Percentiles rank a stretch among this genome's conserved stretches.
These are phyloP conservation scores for Podaxis sp. DNA, from an alignment of 768 basidiomycete genomes.

Conservation along the genomic window DNA sequence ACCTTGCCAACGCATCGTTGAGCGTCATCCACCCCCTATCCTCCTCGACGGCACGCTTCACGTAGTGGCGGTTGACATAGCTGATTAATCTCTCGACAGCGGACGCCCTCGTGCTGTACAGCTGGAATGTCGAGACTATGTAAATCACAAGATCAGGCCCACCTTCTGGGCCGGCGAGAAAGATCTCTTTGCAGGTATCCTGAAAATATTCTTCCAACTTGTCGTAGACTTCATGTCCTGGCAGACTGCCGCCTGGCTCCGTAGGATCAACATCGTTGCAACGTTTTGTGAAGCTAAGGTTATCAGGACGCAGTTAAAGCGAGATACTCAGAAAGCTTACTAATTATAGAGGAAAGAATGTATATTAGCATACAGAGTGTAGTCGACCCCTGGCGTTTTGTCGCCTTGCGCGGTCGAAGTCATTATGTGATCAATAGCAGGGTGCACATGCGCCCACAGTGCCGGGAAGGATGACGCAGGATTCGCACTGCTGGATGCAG, in stretches of 20 bases:
- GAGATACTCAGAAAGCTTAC: constrained; percentile 28
- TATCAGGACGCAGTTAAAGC: constrained; percentile 3
- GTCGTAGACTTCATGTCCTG: constrained; percentile 62
- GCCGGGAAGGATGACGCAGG: constrained; percentile 70
- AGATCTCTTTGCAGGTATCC: constrained; percentile 56
- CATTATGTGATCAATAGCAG: constrained; percentile 75
- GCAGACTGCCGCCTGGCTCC: constrained; percentile 13
- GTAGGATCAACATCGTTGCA: constrained; percentile 22
- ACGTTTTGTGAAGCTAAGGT: constrained; percentile 54
- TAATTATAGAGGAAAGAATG: constrained; percentile 85
- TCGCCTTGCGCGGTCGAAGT: constrained; percentile 62
- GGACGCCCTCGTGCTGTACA: constrained; percentile 64
- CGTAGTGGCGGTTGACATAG: constrained; percentile 78
- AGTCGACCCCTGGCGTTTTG: constrained; percentile 71
- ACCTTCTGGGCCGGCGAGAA: constrained; percentile 64
- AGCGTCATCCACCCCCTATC: constrained; percentile 77
- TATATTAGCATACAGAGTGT: constrained; percentile 71
- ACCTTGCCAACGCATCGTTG: constrained; percentile 53
- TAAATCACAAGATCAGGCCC: constrained; percentile 67
- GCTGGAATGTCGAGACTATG: constrained; percentile 68
- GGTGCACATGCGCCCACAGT: constrained; percentile 73
- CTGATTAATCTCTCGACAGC: constrained; percentile 72
- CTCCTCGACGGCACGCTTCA: constrained; percentile 74
- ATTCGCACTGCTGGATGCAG: constrained; percentile 64
- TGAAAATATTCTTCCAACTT: constrained; percentile 72